These are phyloP conservation scores for Millerozyma miso DNA, from an alignment of 805 yeast species.

Conservation along the genomic window DNA sequence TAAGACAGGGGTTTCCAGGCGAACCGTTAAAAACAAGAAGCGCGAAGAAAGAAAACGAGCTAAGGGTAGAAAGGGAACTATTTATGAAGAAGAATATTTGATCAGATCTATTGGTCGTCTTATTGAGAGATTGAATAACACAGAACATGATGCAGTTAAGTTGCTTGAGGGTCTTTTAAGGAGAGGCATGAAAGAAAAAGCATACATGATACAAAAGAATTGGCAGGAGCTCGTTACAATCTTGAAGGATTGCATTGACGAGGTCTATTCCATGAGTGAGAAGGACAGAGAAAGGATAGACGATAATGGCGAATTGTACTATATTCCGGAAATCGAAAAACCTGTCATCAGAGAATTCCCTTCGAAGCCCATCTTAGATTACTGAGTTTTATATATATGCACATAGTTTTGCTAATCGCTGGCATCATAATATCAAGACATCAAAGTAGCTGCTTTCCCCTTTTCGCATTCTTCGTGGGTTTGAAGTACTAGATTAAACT, in stretches of 20 bases:
- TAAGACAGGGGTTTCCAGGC: conserved; percentile 90
- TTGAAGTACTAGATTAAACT: conserved; percentile 18
- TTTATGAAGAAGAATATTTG: conserved; percentile 94
- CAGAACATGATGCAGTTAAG: conserved; percentile 67
- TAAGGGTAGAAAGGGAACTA: conserved; percentile 95
- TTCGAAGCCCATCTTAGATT: conserved; percentile 54
- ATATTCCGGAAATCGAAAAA: conserved; percentile 68
- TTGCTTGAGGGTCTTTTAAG: conserved; percentile 75
- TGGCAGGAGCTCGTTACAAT: conserved; percentile 55
- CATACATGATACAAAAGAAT: conserved; percentile 69
- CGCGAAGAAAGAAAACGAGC: conserved; percentile 96
- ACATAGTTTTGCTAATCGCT: no score
- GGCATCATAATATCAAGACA: not conserved
- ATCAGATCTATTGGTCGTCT: conserved; percentile 85
- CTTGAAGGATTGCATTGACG: conserved; percentile 59
- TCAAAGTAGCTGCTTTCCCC: not conserved
- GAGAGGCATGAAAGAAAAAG: conserved; percentile 71
- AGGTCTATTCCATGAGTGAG: conserved; percentile 78
- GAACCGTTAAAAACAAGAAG: conserved; percentile 86
- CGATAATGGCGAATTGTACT: conserved; percentile 81
- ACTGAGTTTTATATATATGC: conserved; percentile 31
- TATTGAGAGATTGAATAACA: conserved; percentile 71
- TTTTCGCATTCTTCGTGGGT: not conserved
- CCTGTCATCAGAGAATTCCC: conserved; percentile 68
- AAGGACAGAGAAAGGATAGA: conserved; percentile 84